Evolutionary conservation across 2,329 filamentous ascomycete genomes (phyloP).

Genomic region (Cryoendolithus antarcticus): DNA sequence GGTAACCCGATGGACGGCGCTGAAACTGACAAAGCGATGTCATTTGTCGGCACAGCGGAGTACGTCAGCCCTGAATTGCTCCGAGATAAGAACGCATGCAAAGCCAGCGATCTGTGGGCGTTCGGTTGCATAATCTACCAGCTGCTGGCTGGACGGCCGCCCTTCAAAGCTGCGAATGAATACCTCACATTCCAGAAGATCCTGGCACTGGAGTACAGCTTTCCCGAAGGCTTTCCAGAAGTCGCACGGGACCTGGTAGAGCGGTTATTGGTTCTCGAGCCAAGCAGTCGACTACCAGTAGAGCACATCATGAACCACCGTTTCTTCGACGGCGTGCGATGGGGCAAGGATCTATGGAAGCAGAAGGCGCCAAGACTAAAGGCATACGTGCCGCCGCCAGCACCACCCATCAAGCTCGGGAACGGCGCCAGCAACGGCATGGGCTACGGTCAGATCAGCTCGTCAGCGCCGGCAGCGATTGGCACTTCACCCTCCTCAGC

Average conservation of each 20-base stretch:
- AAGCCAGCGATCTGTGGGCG: conserved; percentile 94
- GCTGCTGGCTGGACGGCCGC: conserved; percentile 79
- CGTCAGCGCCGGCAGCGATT: conserved; percentile 11
- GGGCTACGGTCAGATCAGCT: conserved; percentile 24
- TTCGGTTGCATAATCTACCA: conserved; percentile 98
- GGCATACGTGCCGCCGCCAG: conserved; percentile 60
- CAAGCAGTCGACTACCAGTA: conserved; percentile 68
- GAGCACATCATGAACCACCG: conserved; percentile 95
- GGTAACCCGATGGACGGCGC: conserved; percentile 42
- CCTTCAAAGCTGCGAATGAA: conserved; percentile 91
- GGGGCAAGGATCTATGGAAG: conserved; percentile 79
- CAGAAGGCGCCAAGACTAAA: conserved; percentile 79
- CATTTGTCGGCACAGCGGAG: conserved; percentile 94
- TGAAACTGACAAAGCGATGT: conserved; percentile 67
- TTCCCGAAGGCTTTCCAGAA: conserved; percentile 75
- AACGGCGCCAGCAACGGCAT: conserved; percentile 12
- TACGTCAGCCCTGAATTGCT: conserved; percentile 95
- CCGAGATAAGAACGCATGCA: conserved; percentile 92
- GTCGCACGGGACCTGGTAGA: conserved; percentile 83
- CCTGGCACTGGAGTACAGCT: conserved; percentile 84
- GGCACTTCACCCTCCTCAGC: too few relatives aligned
- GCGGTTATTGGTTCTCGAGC: conserved; percentile 79
- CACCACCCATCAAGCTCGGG: conserved; percentile 18
- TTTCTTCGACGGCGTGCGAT: conserved; percentile 80
- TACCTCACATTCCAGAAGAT: conserved; percentile 99